A percentile compares a stretch with the other conserved stretches of the same genome.
phyloP scores from a whole-genome alignment of 2,329 filamentous ascomycete species.

The Taxawa tesnikishii region DNA sequence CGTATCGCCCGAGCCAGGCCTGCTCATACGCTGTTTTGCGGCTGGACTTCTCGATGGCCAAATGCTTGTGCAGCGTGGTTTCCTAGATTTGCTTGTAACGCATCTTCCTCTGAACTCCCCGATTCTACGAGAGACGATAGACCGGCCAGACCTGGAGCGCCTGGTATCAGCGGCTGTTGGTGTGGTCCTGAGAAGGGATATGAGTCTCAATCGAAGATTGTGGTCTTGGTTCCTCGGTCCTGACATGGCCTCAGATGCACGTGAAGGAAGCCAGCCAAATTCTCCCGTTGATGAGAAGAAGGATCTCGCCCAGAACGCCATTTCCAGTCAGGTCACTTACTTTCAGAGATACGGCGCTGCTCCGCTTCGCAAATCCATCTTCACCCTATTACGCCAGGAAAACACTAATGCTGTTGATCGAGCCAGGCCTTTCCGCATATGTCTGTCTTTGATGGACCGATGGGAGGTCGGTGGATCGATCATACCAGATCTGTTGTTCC shows the following conservation, averaged over 20 bases:
- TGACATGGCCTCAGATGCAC: conserved; percentile 34
- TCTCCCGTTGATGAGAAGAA: conserved; percentile 11
- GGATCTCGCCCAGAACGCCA: conserved; percentile 35
- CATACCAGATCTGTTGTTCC: conserved; percentile 78
- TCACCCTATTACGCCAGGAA: conserved; percentile 58
- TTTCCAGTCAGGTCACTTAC: conserved; percentile 50
- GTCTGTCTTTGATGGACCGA: conserved; percentile 90
- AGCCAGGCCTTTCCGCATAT: conserved; percentile 79
- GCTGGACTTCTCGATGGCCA: conserved; percentile 81
- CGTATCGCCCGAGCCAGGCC: conserved; percentile 78
- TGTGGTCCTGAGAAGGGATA: conserved; percentile 81
- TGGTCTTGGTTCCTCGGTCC: conserved; percentile 95
- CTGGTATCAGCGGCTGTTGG: conserved; percentile 73
- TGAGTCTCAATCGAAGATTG: conserved; percentile 90
- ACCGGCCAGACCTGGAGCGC: conserved; percentile 63
- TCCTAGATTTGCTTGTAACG: conserved; percentile 81
- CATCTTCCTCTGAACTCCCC: conserved; percentile 76
- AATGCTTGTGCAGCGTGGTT: conserved; percentile 83
- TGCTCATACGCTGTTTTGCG: conserved; percentile 83
- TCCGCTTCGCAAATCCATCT: conserved; percentile 59
- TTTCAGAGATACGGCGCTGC: conserved; percentile 71
- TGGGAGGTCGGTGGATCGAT: conserved; percentile 93
- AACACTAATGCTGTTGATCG: conserved; percentile 49
- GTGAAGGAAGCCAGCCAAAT: conserved; percentile 11
- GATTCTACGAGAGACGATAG: conserved; percentile 65